Base-by-base conservation (phyloP, 2,329 filamentous ascomycete genomes). In the Karstenula rhodostoma region DNA sequence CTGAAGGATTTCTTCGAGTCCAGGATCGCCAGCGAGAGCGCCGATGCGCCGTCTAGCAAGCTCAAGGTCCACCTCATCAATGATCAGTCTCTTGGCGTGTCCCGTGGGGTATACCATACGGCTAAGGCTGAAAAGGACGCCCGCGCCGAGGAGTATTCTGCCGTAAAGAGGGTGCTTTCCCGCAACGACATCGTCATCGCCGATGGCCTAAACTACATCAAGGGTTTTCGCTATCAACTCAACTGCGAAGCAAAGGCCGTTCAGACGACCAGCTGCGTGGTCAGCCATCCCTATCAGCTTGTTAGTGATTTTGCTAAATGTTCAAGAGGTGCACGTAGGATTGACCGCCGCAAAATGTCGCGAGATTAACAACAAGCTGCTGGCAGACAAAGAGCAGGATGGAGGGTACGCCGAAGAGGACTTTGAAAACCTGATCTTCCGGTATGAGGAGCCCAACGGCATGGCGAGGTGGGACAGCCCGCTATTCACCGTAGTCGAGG, bases 381-480 rank as follows among this genome's bases (percentile, higher is more conserved):
- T 90, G 57, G 76, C 73, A 37, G 75, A 75, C 57, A 61, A 72
- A 51, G 67, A 75, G 23, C 66, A 70, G 67, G 76, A 77, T n/a
- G 77, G 74, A 1, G 83, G 78, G 2, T 89, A 89, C 67, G 80
- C 81, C 0, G 72, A 83, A 5, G 84, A 85, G 17, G 90, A 91
- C 73, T 92, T 91, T 83, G 90, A 93, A 65, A 93, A 93, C 68
- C 83, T 94, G 12, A 87, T 93, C 35, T 94, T 92, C 73, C 84
- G 92, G 57, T 94, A 94, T 74, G 92, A 96, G 77, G 92, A 96
- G 78, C 92, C 92, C 15, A 95, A 94, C 74, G 87, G 89, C 23
- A 94, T 94, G 90, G 89, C 86, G 2, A 82, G 91, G 46, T 96
- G 92, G 92, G 92, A 96, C 75, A 90, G 89, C 57, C 92, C 92